Conservation (phyloP, 1,139 yeast genomes). For the Zygotorulaspora mrakii region DNA sequence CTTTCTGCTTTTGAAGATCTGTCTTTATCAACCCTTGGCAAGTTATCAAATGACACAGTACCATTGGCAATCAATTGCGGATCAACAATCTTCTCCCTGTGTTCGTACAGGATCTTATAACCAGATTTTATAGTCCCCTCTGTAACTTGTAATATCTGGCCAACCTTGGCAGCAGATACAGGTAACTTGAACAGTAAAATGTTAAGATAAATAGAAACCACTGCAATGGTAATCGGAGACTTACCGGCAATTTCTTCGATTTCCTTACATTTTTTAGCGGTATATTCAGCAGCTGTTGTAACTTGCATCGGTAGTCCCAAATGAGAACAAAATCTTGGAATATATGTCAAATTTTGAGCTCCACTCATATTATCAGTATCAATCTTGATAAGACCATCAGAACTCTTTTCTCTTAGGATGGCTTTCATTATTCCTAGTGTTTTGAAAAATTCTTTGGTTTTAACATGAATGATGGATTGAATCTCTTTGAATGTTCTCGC, state of each 20-base stretch:
- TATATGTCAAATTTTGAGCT: constrained; percentile 89
- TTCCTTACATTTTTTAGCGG: constrained; percentile 84
- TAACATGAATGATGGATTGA: constrained; percentile 91
- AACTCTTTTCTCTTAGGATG: constrained; percentile 63
- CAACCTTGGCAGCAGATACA: constrained; percentile 67
- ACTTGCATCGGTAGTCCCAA: constrained; percentile 81
- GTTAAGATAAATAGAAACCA: constrained; percentile 94
- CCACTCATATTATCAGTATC: constrained; percentile 64
- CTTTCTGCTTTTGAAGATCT: constrained; percentile 20
- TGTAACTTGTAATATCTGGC: constrained; percentile 95
- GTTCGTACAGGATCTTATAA: constrained; percentile 77
- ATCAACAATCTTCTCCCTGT: constrained; percentile 66
- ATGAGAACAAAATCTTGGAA: constrained; percentile 94
- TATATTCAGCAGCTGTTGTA: constrained; percentile 89
- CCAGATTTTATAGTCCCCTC: constrained; percentile 96
- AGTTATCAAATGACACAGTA: constrained; percentile 56
- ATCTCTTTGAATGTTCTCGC: constrained; percentile 95
- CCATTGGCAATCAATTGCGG: constrained; percentile 76
- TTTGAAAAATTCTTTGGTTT: constrained; percentile 89
- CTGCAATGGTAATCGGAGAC: constrained; percentile 96
- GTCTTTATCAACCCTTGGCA: constrained; percentile 47
- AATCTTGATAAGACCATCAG: constrained; percentile 39
- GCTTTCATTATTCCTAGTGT: constrained; percentile 78
- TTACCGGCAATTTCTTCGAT: constrained; percentile 95
- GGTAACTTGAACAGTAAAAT: constrained; percentile 74